phyloP scores from a whole-genome alignment of 164 flowering plant genomes.

The Warburgia ugandensis region DNA sequence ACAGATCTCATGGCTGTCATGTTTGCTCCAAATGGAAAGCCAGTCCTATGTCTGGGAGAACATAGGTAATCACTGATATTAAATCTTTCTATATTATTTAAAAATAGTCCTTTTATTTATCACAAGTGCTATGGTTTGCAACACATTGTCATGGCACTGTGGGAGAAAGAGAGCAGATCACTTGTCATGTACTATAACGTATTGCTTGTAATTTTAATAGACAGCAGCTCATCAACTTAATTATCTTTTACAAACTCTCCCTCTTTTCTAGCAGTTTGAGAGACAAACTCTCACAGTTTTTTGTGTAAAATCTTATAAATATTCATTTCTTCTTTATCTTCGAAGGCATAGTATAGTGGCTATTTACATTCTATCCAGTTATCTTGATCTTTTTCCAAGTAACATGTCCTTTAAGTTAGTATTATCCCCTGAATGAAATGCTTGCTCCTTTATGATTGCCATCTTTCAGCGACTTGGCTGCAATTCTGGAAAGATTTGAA shows the following conservation, averaged over 20 bases:
- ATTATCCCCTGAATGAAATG: neutral
- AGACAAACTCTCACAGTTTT: neutral
- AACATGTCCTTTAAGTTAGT: too few relatives aligned
- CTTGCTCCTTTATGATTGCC: neutral
- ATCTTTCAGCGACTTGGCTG: neutral
- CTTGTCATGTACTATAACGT: too few relatives aligned
- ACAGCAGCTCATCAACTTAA: neutral
- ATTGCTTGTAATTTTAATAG: neutral
- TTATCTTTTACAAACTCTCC: neutral
- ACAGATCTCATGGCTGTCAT: conserved; percentile 1
- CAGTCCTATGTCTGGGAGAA: neutral
- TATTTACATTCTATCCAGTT: neutral
- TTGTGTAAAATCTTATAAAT: neutral
- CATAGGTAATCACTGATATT: conserved; percentile 4
- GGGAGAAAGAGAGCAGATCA: too few relatives aligned
- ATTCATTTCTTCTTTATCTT: neutral
- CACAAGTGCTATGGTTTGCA: neutral
- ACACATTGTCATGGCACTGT: neutral
- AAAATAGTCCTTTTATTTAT: neutral
- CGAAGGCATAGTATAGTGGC: neutral
- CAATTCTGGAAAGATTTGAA: neutral
- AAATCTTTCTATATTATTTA: neutral
- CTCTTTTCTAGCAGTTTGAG: neutral
- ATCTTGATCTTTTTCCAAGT: too few relatives aligned
- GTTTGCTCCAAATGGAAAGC: conserved; percentile 8